These are phyloP conservation scores for Lanmaoa pseudosensibilis DNA, from an alignment of 768 basidiomycete genomes.

Conservation along the genomic window DNA sequence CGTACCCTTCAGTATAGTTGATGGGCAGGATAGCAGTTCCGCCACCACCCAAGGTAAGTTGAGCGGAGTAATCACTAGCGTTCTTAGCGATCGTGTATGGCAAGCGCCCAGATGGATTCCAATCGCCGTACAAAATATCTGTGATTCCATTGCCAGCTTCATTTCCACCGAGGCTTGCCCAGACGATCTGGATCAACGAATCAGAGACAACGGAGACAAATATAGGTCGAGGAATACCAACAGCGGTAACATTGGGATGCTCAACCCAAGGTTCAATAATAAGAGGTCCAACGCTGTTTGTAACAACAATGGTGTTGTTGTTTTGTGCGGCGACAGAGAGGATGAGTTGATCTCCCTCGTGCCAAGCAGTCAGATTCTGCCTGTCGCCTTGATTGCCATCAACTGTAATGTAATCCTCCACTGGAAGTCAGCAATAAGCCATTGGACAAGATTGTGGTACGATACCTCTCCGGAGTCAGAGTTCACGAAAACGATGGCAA, in stretches of 20 bases:
- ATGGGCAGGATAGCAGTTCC: conserved; percentile 43
- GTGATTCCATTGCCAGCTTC: conserved; percentile 78
- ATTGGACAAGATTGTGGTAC: neutral
- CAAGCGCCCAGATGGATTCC: conserved; percentile 74
- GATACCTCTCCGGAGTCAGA: conserved; percentile 78
- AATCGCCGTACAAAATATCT: conserved; percentile 74
- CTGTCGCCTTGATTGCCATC: conserved; percentile 49
- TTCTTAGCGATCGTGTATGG: conserved; percentile 73
- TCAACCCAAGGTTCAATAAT: conserved; percentile 68
- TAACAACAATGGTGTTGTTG: conserved; percentile 77
- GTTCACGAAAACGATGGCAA: conserved; percentile 78
- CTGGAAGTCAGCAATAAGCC: neutral
- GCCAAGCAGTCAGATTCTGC: conserved; percentile 42
- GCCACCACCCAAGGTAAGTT: conserved; percentile 30
- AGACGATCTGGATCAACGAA: conserved; percentile 37
- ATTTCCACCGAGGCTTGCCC: conserved; percentile 62
- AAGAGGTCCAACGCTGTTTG: conserved; percentile 77
- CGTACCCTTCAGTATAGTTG: conserved; percentile 57
- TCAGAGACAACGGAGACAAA: conserved; percentile 1
- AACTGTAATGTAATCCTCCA: conserved; percentile 53
- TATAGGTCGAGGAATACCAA: conserved; percentile 42
- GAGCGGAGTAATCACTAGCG: conserved; percentile 50
- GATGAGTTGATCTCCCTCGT: conserved; percentile 40
- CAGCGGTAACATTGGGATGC: conserved; percentile 70
- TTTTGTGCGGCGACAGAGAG: conserved; percentile 62